phyloP scores from a whole-genome alignment of 176 grass and related monocot species.

The Eleusine indica region DNA sequence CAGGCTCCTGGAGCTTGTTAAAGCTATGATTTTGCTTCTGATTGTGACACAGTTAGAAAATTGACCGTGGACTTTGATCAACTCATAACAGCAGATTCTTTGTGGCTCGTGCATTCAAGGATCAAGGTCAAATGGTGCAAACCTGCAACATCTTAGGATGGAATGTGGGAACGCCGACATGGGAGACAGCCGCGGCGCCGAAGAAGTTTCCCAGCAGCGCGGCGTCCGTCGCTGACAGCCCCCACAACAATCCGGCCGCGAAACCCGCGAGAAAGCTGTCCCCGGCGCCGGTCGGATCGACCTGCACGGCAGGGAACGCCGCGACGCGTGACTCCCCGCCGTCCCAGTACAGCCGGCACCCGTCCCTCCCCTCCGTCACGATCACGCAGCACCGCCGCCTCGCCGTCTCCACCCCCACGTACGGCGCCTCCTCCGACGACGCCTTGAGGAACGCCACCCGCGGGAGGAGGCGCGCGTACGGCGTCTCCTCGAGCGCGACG shows the following conservation, averaged over 20 bases:
- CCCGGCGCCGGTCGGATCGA: conserved; percentile 91
- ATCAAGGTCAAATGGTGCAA: conserved; percentile 21
- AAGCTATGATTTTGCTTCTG: not conserved
- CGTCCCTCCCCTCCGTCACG: conserved; percentile 86
- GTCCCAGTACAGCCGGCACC: conserved; percentile 76
- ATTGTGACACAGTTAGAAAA: not conserved
- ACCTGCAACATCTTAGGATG: conserved; percentile 85
- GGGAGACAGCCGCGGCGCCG: conserved; percentile 66
- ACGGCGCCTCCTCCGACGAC: conserved; percentile 91
- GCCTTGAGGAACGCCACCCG: conserved; percentile 79
- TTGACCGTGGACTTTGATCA: not conserved
- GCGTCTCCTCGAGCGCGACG: conserved; percentile 53
- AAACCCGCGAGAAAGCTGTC: conserved; percentile 94
- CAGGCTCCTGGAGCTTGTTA: not conserved
- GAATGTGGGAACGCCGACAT: conserved; percentile 80
- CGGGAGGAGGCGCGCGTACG: conserved; percentile 61
- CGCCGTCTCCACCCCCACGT: conserved; percentile 66
- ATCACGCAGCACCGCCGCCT: conserved; percentile 78
- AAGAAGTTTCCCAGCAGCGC: conserved; percentile 90
- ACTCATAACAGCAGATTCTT: conserved; percentile 3
- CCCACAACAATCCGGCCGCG: conserved; percentile 74
- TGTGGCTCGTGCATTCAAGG: not conserved
- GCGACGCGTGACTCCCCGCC: conserved; percentile 61
- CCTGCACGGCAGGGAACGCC: conserved; percentile 70
- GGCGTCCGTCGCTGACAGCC: conserved; percentile 70